These are phyloP conservation scores for Schwanniomyces occidentalis DNA, from an alignment of 805 yeast genomes.

Conservation along the genomic window DNA sequence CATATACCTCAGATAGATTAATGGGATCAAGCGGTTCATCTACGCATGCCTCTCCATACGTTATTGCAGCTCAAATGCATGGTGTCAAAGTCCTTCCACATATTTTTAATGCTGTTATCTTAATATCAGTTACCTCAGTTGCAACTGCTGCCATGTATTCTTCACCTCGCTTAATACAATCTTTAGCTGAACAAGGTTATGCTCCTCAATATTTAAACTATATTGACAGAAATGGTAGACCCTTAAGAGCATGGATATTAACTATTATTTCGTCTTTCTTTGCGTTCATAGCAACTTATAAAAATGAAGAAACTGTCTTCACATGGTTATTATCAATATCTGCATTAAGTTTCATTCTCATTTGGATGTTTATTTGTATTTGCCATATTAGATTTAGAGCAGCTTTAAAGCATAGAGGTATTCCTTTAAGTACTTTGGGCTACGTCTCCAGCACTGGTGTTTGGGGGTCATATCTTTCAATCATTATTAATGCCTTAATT, in stretches of 20 bases:
- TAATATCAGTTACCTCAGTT: conserved; percentile 42
- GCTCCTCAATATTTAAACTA: conserved; percentile 41
- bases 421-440: conserved; percentile 29
- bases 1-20: conserved; percentile 29
- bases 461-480: conserved; percentile 38
- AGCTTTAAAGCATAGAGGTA: conserved; percentile 33
- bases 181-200: conserved; percentile 43
- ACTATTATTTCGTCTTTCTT: conserved; percentile 37
- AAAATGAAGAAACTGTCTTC: conserved; percentile 40
- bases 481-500: conserved; percentile 30
- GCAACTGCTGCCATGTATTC: conserved; percentile 45
- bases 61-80: conserved; percentile 41
- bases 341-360: conserved; percentile 42
- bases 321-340: conserved; percentile 44
- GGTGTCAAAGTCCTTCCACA: conserved; percentile 40
- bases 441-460: conserved; percentile 41
- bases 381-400: conserved; percentile 43
- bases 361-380: conserved; percentile 44
- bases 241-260: conserved; percentile 36
- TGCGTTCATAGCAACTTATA: conserved; percentile 42
- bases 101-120: conserved; percentile 42
- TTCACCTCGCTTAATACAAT: conserved; percentile 42
- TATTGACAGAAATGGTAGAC: conserved; percentile 43
- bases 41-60: conserved; percentile 43
- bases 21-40: conserved; percentile 29